Conservation (phyloP, 2,329 filamentous ascomycete species). For the Plectosphaerella cucumerina region DNA sequence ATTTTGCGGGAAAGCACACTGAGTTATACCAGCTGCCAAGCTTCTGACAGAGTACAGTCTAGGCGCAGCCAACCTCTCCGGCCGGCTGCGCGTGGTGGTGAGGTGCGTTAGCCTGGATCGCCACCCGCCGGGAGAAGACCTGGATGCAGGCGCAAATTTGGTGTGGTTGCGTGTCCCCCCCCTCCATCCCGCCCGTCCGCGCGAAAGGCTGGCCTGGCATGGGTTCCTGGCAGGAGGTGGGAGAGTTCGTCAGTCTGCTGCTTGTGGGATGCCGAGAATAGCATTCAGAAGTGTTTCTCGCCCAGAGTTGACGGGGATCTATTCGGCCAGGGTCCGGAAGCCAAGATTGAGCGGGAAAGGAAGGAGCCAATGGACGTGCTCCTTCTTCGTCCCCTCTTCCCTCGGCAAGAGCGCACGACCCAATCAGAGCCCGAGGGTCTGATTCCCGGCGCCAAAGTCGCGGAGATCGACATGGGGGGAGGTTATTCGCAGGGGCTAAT, state of each 20-base stretch:
- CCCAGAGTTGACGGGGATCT: too few relatives aligned
- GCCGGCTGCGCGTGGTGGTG: too few relatives aligned
- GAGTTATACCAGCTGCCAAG: too few relatives aligned
- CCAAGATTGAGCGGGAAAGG: constrained; percentile 1
- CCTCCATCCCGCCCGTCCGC: too few relatives aligned
- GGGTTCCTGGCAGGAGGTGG: too few relatives aligned
- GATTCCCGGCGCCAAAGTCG: constrained; percentile 9
- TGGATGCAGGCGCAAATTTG: not conserved
- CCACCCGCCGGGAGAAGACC: not conserved
- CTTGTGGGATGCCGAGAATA: not conserved
- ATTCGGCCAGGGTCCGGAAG: not conserved
- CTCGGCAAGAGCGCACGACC: not conserved
- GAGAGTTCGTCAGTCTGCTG: too few relatives aligned
- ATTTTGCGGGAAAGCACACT: too few relatives aligned
- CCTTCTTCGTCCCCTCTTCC: not conserved
- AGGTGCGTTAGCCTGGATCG: not conserved
- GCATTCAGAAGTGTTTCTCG: not conserved
- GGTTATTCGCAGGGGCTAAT: not conserved
- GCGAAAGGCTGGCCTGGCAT: too few relatives aligned
- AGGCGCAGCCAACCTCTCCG: too few relatives aligned
- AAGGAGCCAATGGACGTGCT: not conserved
- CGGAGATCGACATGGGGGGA: not conserved
- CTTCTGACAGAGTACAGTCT: too few relatives aligned
- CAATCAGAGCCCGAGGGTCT: not conserved
- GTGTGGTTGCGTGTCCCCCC: not conserved